Percentiles rank a stretch among this genome's conserved stretches.
These are phyloP conservation scores for Argentina anserina DNA, from an alignment of 306 rosid genomes.

Conservation along the genomic window DNA sequence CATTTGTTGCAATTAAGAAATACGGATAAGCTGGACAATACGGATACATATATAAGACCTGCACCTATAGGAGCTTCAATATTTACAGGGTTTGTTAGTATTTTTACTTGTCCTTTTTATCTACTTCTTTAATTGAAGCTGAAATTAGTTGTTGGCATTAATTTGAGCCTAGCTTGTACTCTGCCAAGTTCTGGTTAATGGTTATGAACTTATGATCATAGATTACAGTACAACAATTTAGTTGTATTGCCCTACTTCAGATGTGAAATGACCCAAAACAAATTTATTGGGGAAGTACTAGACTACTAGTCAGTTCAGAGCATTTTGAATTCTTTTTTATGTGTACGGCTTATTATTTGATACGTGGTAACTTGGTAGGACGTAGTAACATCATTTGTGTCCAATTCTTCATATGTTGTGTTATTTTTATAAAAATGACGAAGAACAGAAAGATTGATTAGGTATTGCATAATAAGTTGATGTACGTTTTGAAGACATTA, in stretches of 20 bases:
- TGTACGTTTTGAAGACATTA: background rate
- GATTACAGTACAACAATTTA: background rate
- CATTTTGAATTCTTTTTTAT: too few relatives aligned
- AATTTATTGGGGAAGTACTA: background rate
- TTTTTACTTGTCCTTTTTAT: background rate
- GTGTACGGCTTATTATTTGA: too few relatives aligned
- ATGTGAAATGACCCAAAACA: background rate
- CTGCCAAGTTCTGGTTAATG: background rate
- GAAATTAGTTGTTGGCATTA: background rate
- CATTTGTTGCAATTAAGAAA: background rate
- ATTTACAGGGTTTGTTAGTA: conserved; percentile 1
- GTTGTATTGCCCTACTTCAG: background rate
- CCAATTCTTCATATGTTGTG: too few relatives aligned
- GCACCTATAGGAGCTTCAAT: background rate
- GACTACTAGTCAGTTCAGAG: too few relatives aligned
- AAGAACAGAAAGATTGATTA: background rate
- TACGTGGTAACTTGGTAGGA: too few relatives aligned
- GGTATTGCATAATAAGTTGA: background rate
- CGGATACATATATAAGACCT: background rate
- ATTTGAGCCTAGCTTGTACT: background rate
- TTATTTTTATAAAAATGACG: too few relatives aligned
- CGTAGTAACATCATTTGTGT: too few relatives aligned
- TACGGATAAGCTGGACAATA: background rate
- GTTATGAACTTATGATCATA: too few relatives aligned
- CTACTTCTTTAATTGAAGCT: background rate